Evolutionary conservation across 164 flowering plant species (phyloP), one percentile per base, ranked within the genome.

Genomic region (Protea cynaroides): DNA sequence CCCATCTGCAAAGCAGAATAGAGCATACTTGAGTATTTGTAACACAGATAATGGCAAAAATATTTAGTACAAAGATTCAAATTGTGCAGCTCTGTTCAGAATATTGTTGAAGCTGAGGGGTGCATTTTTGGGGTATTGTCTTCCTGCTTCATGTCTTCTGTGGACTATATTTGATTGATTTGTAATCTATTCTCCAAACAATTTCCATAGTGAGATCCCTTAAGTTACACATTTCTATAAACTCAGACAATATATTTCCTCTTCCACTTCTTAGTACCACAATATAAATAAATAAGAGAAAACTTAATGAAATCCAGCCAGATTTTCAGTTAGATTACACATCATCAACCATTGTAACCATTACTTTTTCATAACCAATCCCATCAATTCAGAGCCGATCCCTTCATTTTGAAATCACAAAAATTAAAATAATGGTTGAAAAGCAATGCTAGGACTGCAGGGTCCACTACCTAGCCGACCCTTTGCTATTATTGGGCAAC

Each of bases 1-100:
- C 97, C 97, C 95, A 88, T 85, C 97, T 90, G 64, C 69, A 58
- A 64, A 62, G 11, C 29, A 74, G 34, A 63, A 37, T 38, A 61
- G 46, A 71, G 25, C 1, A 24, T 13, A 14, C 17, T 36, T 25
- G 17, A 65, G 17, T 47, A 58, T 8, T n/a, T 14, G 40, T 40
- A 61, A 43, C 23, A 8, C 34, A 18, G 40, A 7, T 44, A 51
- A 54, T 29, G 34, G n/a, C 46, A 54, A 24, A 29, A 36, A 51
- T 36, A 23, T 6, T 36, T 13, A 29, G 3, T 18, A 22, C 8
- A 61, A 29, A 25, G 14, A 46, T 40, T 8, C 47, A 21, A 34
- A 25, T 25, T 29, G 15, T 44, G 56, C 17, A 25, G 37, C 4
- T 23, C 12, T 12, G 29, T 19, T 23, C 23, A 40, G 14, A 4